These are phyloP conservation scores for Arthroderma sp. DNA, from an alignment of 2,329 filamentous ascomycete genomes.

Conservation along the genomic window DNA sequence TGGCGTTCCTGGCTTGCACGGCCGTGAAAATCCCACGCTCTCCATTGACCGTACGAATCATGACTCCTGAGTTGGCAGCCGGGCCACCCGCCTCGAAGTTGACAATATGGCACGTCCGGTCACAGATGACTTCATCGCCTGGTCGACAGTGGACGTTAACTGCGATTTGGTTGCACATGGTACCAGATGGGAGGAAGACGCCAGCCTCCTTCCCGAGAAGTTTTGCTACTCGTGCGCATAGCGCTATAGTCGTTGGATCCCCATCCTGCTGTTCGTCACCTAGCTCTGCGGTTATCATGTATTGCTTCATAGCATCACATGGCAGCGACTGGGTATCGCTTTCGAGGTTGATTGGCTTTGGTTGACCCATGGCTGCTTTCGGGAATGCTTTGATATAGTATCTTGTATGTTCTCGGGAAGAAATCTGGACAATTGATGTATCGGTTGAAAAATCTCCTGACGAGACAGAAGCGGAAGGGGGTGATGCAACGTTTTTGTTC, in stretches of 20 bases:
- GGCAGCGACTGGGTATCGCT: slow-evolving; percentile 22
- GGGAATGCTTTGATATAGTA: neutral
- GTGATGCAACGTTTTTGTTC: neutral
- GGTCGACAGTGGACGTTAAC: slow-evolving; percentile 11
- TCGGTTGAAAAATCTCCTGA: neutral
- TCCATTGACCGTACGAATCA: slow-evolving; percentile 26
- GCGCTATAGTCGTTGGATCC: slow-evolving; percentile 14
- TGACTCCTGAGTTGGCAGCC: slow-evolving; percentile 35
- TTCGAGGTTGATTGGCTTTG: slow-evolving; percentile 15
- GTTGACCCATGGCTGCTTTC: neutral
- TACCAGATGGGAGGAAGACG: slow-evolving; percentile 17
- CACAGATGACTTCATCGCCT: slow-evolving; percentile 15
- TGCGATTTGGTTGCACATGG: slow-evolving; percentile 19
- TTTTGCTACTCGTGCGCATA: slow-evolving; percentile 14
- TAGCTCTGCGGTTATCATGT: slow-evolving; percentile 13
- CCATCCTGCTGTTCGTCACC: slow-evolving; percentile 17
- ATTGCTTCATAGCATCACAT: slow-evolving; percentile 18
- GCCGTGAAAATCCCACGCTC: neutral
- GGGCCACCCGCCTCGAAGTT: slow-evolving; percentile 14
- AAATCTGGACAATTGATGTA: neutral
- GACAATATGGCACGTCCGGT: slow-evolving; percentile 14
- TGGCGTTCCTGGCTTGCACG: neutral
- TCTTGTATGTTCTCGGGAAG: too few species aligned
- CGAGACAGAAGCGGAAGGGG: neutral
- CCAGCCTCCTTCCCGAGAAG: slow-evolving; percentile 14